These are phyloP conservation scores for Aspergillus homomorphus DNA, from an alignment of 495 filamentous ascomycete genomes.

Conservation along the genomic window DNA sequence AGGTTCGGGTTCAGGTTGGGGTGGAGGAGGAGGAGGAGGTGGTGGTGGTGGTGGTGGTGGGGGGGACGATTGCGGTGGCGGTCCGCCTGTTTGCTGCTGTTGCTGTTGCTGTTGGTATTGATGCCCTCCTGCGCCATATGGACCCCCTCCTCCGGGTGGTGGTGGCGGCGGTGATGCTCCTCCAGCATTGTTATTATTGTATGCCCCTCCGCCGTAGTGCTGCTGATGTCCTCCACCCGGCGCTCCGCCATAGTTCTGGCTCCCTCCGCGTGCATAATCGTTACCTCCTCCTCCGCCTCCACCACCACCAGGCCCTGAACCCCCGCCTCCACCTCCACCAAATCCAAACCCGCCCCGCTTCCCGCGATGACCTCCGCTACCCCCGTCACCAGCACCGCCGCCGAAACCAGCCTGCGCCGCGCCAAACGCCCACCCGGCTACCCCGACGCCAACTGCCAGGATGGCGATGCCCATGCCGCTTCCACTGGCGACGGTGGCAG, in stretches of 20 bases:
- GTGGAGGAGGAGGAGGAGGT: slow-evolving; percentile 4
- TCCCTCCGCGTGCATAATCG: slow-evolving; percentile 15
- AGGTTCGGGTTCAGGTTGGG: slow-evolving; percentile 18
- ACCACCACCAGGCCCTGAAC: neutral
- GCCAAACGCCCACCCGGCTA: slow-evolving; percentile 74
- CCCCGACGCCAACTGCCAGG: slow-evolving; percentile 62
- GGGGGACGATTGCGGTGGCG: neutral
- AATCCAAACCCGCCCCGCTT: slow-evolving; percentile 9
- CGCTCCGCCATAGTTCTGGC: slow-evolving; percentile 13
- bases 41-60: slow-evolving; percentile 3
- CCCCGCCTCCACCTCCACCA: slow-evolving; percentile 23
- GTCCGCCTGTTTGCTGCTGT: neutral
- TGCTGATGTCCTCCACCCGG: slow-evolving; percentile 15
- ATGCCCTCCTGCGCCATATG: slow-evolving; percentile 22
- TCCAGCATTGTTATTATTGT: neutral
- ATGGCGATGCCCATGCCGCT: slow-evolving; percentile 60
- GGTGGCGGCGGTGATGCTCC: neutral
- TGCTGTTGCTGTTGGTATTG: slow-evolving; percentile 17
- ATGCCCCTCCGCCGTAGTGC: neutral
- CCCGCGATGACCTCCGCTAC: slow-evolving; percentile 10
- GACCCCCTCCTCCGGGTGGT: neutral
- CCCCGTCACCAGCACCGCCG: neutral
- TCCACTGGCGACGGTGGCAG: slow-evolving; percentile 56
- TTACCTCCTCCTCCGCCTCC: slow-evolving; percentile 3
- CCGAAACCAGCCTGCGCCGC: slow-evolving; percentile 55